Percentiles rank a stretch among this genome's conserved stretches.
These are phyloP conservation scores for Phylloboletellus chloephorus DNA, from an alignment of 1,284 basidiomycete species.

Conservation along the genomic window DNA sequence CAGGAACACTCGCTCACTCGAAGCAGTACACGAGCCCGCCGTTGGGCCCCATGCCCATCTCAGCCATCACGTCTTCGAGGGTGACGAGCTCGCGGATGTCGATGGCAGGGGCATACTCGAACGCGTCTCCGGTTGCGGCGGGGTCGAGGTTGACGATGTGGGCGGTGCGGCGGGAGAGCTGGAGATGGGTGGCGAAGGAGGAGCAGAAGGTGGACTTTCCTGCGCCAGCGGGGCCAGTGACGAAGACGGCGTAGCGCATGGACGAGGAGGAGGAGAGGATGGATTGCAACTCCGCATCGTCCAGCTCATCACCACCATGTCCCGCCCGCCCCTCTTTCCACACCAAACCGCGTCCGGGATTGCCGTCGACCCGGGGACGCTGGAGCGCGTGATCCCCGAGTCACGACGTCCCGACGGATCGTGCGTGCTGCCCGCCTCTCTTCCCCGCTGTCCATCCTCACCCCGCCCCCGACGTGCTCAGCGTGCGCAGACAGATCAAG, in stretches of 20 bases:
- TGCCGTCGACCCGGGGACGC: conserved; percentile 72
- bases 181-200: conserved; percentile 88
- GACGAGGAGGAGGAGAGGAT: conserved; percentile 10
- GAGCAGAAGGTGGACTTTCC: conserved; percentile 96
- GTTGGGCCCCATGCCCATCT: conserved; percentile 94
- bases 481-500: conserved; percentile 84
- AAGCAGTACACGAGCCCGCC: conserved; percentile 98
- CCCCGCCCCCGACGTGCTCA: conserved; percentile 31
- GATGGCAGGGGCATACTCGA: conserved; percentile 90
- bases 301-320: conserved; percentile 44
- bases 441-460: conserved; percentile 4
- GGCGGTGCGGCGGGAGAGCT: conserved; percentile 74
- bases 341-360: conserved; percentile 75
- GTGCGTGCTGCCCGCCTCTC: too few relatives aligned
- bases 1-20: conserved; percentile 76
- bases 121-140: conserved; percentile 80
- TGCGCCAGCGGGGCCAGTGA: conserved; percentile 91
- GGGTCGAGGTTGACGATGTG: conserved; percentile 98
- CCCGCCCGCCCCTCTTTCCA: conserved; percentile 69
- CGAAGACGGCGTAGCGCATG: conserved; percentile 89
- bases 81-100: conserved; percentile 95
- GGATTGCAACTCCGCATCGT: conserved; percentile 28
- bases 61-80: conserved; percentile 94
- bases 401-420: conserved; percentile 81
- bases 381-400: conserved; percentile 85